Evolutionary conservation across 1,139 yeast genomes (phyloP).

Genomic region (Protomyces pachydermus): DNA sequence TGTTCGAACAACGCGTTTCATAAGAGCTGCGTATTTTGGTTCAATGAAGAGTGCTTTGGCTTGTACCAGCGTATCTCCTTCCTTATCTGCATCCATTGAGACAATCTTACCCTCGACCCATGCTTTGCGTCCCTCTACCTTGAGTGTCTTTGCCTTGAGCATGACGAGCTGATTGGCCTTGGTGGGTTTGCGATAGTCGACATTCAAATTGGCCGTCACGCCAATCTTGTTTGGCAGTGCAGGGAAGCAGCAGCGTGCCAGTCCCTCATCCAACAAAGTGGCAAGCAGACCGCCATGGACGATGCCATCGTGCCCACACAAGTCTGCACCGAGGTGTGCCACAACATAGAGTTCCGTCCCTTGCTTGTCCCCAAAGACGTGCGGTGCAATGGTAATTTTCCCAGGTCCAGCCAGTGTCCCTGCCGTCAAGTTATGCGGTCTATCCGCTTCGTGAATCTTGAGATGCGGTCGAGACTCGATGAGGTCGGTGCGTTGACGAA

Average conservation of each 20-base stretch:
- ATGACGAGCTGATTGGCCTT: slow-evolving; percentile 64
- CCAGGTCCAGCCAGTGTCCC: slow-evolving; percentile 38
- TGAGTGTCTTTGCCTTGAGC: slow-evolving; percentile 61
- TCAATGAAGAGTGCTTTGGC: slow-evolving; percentile 37
- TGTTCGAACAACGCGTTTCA: slow-evolving; percentile 21
- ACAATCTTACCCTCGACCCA: slow-evolving; percentile 62
- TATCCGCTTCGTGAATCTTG: slow-evolving; percentile 33
- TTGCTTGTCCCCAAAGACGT: slow-evolving; percentile 36
- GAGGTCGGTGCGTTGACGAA: slow-evolving; percentile 30
- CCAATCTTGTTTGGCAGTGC: slow-evolving; percentile 77
- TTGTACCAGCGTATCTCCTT: slow-evolving; percentile 34
- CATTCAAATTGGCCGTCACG: slow-evolving; percentile 75
- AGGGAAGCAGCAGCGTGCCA: slow-evolving; percentile 83
- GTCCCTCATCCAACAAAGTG: slow-evolving; percentile 75
- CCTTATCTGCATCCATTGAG: slow-evolving; percentile 41
- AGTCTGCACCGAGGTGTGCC: slow-evolving; percentile 53
- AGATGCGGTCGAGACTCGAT: slow-evolving; percentile 33
- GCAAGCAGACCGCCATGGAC: slow-evolving; percentile 86
- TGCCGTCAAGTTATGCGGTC: slow-evolving; percentile 37
- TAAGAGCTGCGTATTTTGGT: slow-evolving; percentile 22
- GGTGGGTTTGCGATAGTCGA: slow-evolving; percentile 62
- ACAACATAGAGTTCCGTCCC: slow-evolving; percentile 28
- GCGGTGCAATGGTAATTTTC: slow-evolving; percentile 38
- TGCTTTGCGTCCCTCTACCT: slow-evolving; percentile 73
- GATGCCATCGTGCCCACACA: slow-evolving; percentile 65